Evolutionary conservation across 352 stramenopile species (phyloP).

Genomic region (Globisporangium nunn): DNA sequence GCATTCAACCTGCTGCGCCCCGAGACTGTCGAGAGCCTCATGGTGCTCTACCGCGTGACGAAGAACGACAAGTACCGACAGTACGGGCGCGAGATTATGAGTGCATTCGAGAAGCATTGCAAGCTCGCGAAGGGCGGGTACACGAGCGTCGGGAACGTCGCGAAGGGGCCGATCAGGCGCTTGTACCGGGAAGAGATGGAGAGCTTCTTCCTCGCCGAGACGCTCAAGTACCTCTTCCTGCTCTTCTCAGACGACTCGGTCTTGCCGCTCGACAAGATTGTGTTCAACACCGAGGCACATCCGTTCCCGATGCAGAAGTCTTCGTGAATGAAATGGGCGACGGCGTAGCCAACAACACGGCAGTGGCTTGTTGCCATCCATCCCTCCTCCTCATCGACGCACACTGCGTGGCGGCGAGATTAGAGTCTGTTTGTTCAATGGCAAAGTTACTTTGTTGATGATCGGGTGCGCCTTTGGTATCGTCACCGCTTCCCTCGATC

Average conservation of each 20-base stretch:
- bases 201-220: constrained; percentile 91
- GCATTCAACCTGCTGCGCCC: constrained; percentile 84
- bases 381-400: no score
- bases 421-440: no score
- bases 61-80: constrained; percentile 83
- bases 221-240: constrained; percentile 93
- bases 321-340: neutral
- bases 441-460: neutral
- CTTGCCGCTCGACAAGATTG: constrained; percentile 72
- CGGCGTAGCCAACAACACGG: no score
- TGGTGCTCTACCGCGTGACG: constrained; percentile 88
- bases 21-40: constrained; percentile 90
- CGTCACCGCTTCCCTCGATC: neutral
- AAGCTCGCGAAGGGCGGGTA: constrained; percentile 57
- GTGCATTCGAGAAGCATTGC: constrained; percentile 78
- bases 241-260: constrained; percentile 84
- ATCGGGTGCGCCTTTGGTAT: neutral
- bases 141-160: constrained; percentile 51
- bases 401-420: neutral
- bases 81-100: constrained; percentile 83
- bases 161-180: constrained; percentile 28
- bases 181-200: constrained; percentile 79
- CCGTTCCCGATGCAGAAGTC: constrained; percentile 48
- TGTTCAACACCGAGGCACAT: constrained; percentile 89
- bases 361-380: no score